Conservation (phyloP, 1,284 basidiomycete species). For the Ceratorhiza oryzae-sativae region DNA sequence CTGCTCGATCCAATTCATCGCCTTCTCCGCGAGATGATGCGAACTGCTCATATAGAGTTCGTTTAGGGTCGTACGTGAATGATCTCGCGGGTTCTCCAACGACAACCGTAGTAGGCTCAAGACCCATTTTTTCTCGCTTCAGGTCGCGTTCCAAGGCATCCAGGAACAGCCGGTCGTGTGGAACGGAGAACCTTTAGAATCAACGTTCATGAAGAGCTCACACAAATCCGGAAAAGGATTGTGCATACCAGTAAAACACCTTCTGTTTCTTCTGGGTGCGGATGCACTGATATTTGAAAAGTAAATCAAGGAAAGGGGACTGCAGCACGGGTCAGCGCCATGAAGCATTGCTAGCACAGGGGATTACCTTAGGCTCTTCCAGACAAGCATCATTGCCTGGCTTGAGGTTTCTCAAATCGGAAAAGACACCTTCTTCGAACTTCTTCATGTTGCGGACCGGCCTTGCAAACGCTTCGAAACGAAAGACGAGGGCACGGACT, state of each 20-base stretch:
- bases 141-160: conserved; percentile 92
- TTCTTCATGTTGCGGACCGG: conserved; percentile 87
- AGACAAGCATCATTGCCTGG: conserved; percentile 88
- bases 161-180: conserved; percentile 93
- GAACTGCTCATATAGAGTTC: conserved; percentile 88
- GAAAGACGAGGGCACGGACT: conserved; percentile 85
- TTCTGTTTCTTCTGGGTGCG: conserved; percentile 96
- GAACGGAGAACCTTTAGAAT: conserved; percentile 75
- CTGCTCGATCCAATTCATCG: conserved; percentile 60
- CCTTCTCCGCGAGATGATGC: conserved; percentile 64
- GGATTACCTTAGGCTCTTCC: conserved; percentile 86
- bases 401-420: conserved; percentile 88
- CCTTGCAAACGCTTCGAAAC: conserved; percentile 85
- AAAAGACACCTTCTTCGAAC: conserved; percentile 93
- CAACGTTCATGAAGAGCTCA: not conserved
- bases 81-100: conserved; percentile 81
- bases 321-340: conserved; percentile 48
- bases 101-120: conserved; percentile 80
- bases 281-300: conserved; percentile 95
- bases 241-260: conserved; percentile 85
- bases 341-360: not conserved
- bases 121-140: conserved; percentile 88
- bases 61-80: conserved; percentile 84
- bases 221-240: not conserved
- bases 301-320: conserved; percentile 89